These are phyloP conservation scores for Fonticula alba DNA, from an alignment of 78 protist species.

Conservation along the genomic window DNA sequence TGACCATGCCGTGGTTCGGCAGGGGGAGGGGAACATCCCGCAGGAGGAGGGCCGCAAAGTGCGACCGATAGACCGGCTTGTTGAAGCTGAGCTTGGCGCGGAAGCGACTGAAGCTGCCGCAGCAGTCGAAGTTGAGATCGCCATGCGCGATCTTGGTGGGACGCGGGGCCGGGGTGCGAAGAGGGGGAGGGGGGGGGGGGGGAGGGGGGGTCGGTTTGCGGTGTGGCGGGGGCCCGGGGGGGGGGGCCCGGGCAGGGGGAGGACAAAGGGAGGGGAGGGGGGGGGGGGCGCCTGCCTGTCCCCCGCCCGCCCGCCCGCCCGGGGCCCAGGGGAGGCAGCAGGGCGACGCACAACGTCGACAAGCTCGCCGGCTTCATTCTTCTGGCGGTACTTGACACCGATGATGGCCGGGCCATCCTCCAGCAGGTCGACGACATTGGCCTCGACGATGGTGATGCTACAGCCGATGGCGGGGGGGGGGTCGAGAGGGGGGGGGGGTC, in stretches of 20 bases:
- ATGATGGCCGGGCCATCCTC: slow-evolving; percentile 16
- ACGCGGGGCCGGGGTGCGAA: background rate
- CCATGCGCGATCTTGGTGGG: slow-evolving; percentile 8
- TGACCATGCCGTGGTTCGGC: slow-evolving; percentile 29
- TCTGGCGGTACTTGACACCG: slow-evolving; percentile 14
- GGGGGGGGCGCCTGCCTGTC: no score
- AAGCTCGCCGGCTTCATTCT: background rate
- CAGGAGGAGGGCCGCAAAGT: slow-evolving; percentile 22
- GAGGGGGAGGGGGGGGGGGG: no score
- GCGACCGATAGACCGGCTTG: slow-evolving; percentile 7
- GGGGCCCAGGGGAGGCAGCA: background rate
- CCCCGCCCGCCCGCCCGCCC: background rate
- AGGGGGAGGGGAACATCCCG: slow-evolving; percentile 10
- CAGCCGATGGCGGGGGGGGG: no score
- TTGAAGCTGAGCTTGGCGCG: slow-evolving; percentile 1
- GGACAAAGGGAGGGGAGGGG: no score
- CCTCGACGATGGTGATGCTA: slow-evolving; percentile 29
- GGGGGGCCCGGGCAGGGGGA: no score
- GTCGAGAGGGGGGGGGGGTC: no score
- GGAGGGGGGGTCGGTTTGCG: no score
- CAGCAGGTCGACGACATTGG: slow-evolving; percentile 24
- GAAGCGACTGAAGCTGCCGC: slow-evolving; percentile 34
- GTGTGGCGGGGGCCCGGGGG: no score
- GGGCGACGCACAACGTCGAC: background rate
- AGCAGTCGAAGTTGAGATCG: slow-evolving; percentile 43